A percentile compares a stretch with the other conserved stretches of the same genome.
Evolutionary conservation across 768 basidiomycete genomes (phyloP).

Genomic region (Tylopilus rubrobrunneus): DNA sequence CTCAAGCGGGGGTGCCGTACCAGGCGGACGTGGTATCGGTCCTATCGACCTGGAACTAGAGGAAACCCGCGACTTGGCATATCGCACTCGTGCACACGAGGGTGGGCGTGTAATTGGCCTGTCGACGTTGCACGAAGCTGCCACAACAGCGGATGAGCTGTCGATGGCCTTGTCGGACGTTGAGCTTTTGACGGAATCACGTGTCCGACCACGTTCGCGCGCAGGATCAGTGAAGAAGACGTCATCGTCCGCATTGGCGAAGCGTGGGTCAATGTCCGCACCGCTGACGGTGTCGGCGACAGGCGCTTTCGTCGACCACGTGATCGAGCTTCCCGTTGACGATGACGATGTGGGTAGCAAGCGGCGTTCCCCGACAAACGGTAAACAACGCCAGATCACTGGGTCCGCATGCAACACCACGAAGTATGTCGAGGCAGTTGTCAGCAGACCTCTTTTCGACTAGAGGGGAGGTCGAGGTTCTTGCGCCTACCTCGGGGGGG

Average conservation of each 20-base stretch:
- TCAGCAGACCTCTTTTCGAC: slow-evolving; percentile 1
- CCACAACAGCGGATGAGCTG: neutral
- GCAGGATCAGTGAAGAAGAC: slow-evolving; percentile 8
- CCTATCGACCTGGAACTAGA: slow-evolving; percentile 21
- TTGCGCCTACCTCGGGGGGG: neutral
- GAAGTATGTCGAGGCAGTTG: neutral
- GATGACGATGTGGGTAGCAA: neutral
- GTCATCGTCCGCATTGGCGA: neutral
- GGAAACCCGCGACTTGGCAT: slow-evolving; percentile 15
- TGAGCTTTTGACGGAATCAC: neutral
- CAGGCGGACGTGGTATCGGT: slow-evolving; percentile 28
- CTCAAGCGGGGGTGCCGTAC: slow-evolving; percentile 22
- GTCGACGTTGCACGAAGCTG: neutral
- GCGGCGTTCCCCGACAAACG: neutral
- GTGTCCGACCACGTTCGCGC: neutral
- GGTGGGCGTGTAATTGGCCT: too few relatives aligned
- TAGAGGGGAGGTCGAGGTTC: neutral
- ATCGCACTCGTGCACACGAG: neutral
- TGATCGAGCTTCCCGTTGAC: slow-evolving; percentile 21
- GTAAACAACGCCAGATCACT: neutral
- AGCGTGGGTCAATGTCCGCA: neutral
- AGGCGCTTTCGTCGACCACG: slow-evolving; percentile 17
- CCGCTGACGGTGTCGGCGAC: neutral
- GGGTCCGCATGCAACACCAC: neutral
- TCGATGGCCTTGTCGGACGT: neutral